Conservation (phyloP, 1,284 basidiomycete species). For the Blastosporella zonata region DNA sequence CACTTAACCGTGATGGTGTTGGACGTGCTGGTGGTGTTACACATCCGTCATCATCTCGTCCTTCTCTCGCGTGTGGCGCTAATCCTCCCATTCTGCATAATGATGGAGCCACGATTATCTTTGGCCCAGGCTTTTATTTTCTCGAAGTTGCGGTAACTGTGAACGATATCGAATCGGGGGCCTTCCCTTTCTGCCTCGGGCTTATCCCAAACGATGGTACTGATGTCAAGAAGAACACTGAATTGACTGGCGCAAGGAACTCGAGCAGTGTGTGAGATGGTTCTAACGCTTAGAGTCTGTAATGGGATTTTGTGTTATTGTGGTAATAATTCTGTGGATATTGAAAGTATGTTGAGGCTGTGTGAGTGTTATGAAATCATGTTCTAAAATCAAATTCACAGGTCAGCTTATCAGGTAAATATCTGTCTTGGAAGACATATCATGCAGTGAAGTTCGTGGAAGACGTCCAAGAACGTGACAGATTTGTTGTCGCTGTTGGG, state of each 20-base stretch:
- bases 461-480: constrained; percentile 26
- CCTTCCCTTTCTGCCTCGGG: not conserved
- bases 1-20: too few species aligned
- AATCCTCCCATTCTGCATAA: constrained; percentile 6
- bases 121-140: not conserved
- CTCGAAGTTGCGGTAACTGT: not conserved
- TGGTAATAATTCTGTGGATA: not conserved
- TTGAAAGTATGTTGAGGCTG: not conserved
- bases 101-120: constrained; percentile 6
- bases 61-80: constrained; percentile 5
- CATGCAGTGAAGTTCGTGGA: constrained; percentile 32
- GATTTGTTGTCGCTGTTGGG: constrained; percentile 25
- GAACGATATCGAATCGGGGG: not conserved
- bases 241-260: not conserved
- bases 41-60: not conserved
- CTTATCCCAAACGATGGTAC: not conserved
- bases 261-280: not conserved
- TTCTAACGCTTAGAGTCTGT: not conserved
- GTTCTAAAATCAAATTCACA: constrained; percentile 13
- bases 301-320: not conserved
- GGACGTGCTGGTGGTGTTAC: not conserved
- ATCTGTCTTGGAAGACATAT: constrained; percentile 16
- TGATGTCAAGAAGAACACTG: not conserved
- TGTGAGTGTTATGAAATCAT: not conserved
- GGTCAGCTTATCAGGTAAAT: too few species aligned